phyloP scores from a whole-genome alignment of 805 yeast species.

The Pichia paraexigua region DNA sequence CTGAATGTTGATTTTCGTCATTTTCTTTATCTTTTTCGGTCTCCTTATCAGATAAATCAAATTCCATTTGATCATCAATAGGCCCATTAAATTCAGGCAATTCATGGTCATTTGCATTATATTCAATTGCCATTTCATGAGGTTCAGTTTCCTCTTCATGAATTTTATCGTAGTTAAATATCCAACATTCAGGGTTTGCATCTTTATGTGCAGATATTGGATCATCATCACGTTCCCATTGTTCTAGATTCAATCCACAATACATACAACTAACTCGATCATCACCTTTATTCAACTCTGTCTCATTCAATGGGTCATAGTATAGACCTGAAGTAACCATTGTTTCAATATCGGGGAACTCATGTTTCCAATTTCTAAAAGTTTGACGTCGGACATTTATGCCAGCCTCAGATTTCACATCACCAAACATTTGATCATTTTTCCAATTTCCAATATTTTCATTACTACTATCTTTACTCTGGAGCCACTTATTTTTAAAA shows the following conservation, averaged over 20 bases:
- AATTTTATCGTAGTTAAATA: not conserved
- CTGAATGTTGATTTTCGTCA: not conserved
- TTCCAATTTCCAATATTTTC: not conserved
- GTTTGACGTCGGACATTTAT: not conserved
- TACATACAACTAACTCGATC: constrained; percentile 56
- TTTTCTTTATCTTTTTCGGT: not conserved
- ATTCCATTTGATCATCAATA: not conserved
- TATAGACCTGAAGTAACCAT: constrained; percentile 57
- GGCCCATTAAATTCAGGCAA: not conserved
- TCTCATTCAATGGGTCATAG: constrained; percentile 27
- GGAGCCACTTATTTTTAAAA: not conserved
- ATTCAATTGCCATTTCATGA: not conserved
- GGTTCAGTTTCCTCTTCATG: not conserved
- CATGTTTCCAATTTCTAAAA: constrained; percentile 7
- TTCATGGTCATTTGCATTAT: not conserved
- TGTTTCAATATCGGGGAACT: constrained; percentile 32
- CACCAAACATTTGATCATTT: constrained; percentile 1
- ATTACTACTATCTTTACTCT: not conserved
- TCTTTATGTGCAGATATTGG: constrained; percentile 5
- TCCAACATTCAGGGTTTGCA: constrained; percentile 7
- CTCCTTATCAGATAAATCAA: not conserved
- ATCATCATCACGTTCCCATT: constrained; percentile 64
- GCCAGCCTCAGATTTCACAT: not conserved
- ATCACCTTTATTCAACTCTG: constrained; percentile 28
- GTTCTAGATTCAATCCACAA: constrained; percentile 57